Conservation (phyloP, 1,139 yeast species). For the Scheffersomyces stambukii region DNA sequence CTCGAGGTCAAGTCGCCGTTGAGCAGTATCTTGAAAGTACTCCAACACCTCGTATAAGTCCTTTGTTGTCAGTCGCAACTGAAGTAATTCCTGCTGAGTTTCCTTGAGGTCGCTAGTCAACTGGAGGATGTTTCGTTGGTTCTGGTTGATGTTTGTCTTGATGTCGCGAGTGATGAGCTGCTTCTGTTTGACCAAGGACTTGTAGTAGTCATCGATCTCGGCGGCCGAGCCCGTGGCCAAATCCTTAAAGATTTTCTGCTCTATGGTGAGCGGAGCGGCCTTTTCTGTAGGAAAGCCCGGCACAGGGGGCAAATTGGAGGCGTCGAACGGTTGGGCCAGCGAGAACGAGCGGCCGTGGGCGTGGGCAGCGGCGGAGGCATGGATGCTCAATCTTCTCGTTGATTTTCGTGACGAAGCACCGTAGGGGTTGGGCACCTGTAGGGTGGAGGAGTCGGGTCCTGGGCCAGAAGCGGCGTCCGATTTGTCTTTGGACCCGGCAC, state of each 20-base stretch:
- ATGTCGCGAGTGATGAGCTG: constrained; percentile 58
- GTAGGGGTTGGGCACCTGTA: constrained; percentile 16
- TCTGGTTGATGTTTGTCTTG: constrained; percentile 61
- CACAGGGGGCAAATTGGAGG: constrained; percentile 34
- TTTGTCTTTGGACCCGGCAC: constrained; percentile 9
- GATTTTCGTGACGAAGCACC: constrained; percentile 17
- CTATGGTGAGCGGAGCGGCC: constrained; percentile 7
- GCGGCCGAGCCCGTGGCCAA: constrained; percentile 65
- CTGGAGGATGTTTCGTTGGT: constrained; percentile 66
- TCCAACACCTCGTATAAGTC: constrained; percentile 61
- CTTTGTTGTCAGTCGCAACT: constrained; percentile 55
- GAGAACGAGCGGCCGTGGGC: constrained; percentile 28
- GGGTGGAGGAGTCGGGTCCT: no score
- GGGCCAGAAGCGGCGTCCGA: not conserved
- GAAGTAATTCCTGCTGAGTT: constrained; percentile 62
- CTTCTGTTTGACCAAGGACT: constrained; percentile 50
- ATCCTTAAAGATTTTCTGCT: constrained; percentile 46
- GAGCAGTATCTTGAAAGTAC: constrained; percentile 70
- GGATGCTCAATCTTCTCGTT: constrained; percentile 40
- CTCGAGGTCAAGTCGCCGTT: constrained; percentile 48
- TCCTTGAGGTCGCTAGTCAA: constrained; percentile 62
- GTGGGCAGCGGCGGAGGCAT: constrained; percentile 38
- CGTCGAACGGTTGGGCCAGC: constrained; percentile 20
- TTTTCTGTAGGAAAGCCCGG: constrained; percentile 18
- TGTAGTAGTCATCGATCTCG: constrained; percentile 69